Conservation (phyloP, 73 alveolate species). For the Uronychia binucleata region DNA sequence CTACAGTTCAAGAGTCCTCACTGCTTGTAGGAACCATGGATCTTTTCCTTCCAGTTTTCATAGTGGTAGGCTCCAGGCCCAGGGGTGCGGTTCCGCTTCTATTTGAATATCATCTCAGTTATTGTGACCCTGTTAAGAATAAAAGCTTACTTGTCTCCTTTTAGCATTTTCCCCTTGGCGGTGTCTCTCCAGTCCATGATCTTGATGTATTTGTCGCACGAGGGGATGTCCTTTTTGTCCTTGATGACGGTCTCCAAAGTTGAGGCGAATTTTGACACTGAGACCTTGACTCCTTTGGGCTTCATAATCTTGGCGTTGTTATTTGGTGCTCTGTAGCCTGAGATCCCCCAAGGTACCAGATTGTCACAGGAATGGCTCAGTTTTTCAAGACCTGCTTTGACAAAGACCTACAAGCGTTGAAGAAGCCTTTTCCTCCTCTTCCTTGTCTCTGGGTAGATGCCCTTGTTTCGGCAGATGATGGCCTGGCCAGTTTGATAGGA, state of each 20-base stretch:
- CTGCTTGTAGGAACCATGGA: not conserved
- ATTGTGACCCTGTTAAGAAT: not conserved
- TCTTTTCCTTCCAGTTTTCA: no score
- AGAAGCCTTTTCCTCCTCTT: not conserved
- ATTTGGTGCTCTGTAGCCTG: not conserved
- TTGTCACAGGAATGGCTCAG: not conserved
- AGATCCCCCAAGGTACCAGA: not conserved
- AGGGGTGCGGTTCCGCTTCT: not conserved
- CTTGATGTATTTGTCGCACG: not conserved
- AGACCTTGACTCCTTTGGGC: not conserved
- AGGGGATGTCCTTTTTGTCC: not conserved
- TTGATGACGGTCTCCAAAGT: not conserved
- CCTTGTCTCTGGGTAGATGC: no score
- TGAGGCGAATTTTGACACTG: not conserved
- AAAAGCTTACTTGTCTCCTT: not conserved
- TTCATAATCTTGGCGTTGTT: not conserved
- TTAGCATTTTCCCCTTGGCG: not conserved
- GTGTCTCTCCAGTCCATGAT: not conserved
- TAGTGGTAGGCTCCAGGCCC: not conserved
- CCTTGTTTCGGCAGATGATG: no score
- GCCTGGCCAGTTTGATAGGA: no score
- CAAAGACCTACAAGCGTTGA: not conserved
- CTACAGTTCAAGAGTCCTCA: not conserved
- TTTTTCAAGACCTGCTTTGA: not conserved
- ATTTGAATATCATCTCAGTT: not conserved